phyloP scores from a whole-genome alignment of 2,329 filamentous ascomycete genomes.

The Sporothrix humicola region DNA sequence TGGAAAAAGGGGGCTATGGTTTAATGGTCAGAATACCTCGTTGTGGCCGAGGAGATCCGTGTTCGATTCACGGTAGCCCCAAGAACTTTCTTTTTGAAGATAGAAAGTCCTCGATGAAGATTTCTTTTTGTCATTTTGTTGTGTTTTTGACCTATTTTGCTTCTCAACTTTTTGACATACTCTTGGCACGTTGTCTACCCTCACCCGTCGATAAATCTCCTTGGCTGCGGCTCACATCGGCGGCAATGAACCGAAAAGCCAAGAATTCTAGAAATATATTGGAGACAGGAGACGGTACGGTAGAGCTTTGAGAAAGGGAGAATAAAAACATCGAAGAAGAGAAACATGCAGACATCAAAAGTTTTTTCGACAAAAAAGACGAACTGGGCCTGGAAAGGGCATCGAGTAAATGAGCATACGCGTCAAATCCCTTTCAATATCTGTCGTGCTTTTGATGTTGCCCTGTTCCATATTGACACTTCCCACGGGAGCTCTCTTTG shows the following conservation, averaged over 20 bases:
- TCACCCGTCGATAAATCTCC: not conserved
- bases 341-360: not conserved
- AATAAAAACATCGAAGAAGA: not conserved
- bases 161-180: not conserved
- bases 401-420: constrained; percentile 2
- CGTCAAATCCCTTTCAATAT: constrained; percentile 2
- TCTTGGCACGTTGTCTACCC: not conserved
- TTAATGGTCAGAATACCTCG: no score
- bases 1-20: no score
- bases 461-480: not conserved
- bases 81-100: no score
- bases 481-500: not conserved
- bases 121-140: not conserved
- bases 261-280: not conserved
- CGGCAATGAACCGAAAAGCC: not conserved
- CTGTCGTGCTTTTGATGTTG: not conserved
- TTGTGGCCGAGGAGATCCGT: no score
- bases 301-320: no score
- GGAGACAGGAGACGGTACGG: not conserved
- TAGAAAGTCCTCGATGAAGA: no score
- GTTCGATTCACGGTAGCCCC: no score
- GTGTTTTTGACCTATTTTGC: not conserved
- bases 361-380: no score
- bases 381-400: not conserved
- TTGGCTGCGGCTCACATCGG: constrained; percentile 7